A percentile compares a stretch with the other conserved stretches of the same genome.
Conservation (phyloP, 2,329 filamentous ascomycete genomes). For the Magnaporthiopsis rhizophila region DNA sequence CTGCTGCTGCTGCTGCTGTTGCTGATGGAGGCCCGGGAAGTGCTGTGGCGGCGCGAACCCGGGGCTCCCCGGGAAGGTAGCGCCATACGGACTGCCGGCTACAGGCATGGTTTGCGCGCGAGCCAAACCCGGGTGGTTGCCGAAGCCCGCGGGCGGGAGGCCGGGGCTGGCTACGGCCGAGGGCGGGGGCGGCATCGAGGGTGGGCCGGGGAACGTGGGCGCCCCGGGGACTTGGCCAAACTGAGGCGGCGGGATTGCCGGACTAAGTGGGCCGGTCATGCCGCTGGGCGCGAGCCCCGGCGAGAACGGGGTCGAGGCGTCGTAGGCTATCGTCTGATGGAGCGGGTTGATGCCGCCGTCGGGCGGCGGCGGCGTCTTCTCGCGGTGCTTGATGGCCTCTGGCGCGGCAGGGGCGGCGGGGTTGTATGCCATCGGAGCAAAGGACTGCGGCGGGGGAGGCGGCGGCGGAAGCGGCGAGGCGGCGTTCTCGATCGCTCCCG, state of each 20-base stretch:
- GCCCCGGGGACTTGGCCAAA: constrained; percentile 30
- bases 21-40: constrained; percentile 20
- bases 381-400: constrained; percentile 62
- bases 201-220: constrained; percentile 31
- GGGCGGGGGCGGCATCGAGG: constrained; percentile 22
- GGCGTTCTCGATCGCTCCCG: constrained; percentile 15
- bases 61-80: constrained; percentile 36
- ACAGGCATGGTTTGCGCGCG: constrained; percentile 43
- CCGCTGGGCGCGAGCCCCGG: constrained; percentile 41
- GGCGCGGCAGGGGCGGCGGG: constrained; percentile 70
- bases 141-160: constrained; percentile 34
- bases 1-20: constrained; percentile 8
- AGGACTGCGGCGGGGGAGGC: constrained; percentile 29
- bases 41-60: constrained; percentile 28
- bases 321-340: constrained; percentile 47
- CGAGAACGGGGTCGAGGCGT: constrained; percentile 44
- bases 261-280: constrained; percentile 35
- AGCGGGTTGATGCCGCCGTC: constrained; percentile 55
- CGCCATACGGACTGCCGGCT: constrained; percentile 35
- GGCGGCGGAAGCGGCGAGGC: constrained; percentile 23
- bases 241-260: constrained; percentile 26
- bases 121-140: constrained; percentile 31
- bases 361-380: constrained; percentile 72
- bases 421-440: constrained; percentile 66
- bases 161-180: constrained; percentile 29